Evolutionary conservation across 1,284 basidiomycete genomes (phyloP), one percentile per base, ranked within the genome.

Genomic region (Trichosporon sp.): DNA sequence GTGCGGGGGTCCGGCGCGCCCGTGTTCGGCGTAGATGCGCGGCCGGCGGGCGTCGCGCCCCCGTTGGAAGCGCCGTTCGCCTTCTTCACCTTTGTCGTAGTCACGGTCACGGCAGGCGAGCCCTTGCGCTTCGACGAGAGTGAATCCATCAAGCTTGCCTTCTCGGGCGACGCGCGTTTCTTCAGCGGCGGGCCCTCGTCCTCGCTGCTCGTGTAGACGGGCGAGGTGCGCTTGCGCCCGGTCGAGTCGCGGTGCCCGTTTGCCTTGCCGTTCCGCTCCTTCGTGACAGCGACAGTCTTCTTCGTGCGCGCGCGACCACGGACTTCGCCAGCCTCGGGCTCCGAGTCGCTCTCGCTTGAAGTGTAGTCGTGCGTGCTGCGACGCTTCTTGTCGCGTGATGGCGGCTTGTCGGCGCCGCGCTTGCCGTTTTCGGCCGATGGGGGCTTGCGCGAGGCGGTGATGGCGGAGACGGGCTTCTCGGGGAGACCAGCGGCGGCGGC

Each of bases 1-100:
- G 68, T 54, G 38, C 78, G 77, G 8, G 76, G 72, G 65, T 78
- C 75, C 4, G 59, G 65, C 61, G 56, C 71, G 63, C 5, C 8
- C 6, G 67, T 11, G 2, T 1, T 12, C 7, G 67, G 31, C 12
- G 31, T 40, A 7, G 35, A 37, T 7, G 67, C 35, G 35, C 66
- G 66, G 1, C 51, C 37, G n/a, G 31, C 26, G 19, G 64, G 38
- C 19, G 64, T 65, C 7, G 19, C 64, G 8, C 11, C 59, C 32
- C 59, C 59, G 59, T 63, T 63, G 59, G 26, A 32, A 26, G 59
- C 16, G 32, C 59, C 59, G 59, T 63, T 63, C 32, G 59, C 59
- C 59, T 63, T 63, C 59, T 63, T 35, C 4, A 63, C 59, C 32
- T 63, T 63, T 4, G 59, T 63, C 59, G 59, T 63, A 5, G 59